These are phyloP conservation scores for Aurifilum marmelostoma DNA, from an alignment of 2,329 filamentous ascomycete genomes.

Conservation along the genomic window DNA sequence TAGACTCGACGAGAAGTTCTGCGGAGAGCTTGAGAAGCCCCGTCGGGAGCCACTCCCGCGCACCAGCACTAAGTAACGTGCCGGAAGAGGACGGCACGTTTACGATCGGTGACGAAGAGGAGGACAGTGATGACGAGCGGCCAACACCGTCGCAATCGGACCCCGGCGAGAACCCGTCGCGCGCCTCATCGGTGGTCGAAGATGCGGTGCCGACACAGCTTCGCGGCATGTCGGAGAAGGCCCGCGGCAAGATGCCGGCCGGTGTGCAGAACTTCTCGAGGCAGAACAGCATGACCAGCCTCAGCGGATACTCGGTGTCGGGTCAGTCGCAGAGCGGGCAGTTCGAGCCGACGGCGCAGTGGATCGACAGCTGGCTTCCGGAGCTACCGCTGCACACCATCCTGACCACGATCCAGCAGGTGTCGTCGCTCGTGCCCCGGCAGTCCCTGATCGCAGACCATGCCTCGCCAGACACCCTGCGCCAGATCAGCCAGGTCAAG, in stretches of 20 bases:
- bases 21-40: slow-evolving; percentile 71
- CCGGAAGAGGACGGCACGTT: slow-evolving; percentile 82
- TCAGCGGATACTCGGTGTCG: slow-evolving; percentile 66
- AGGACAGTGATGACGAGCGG: slow-evolving; percentile 56
- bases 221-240: slow-evolving; percentile 95
- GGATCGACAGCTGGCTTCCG: slow-evolving; percentile 95
- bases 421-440: slow-evolving; percentile 60
- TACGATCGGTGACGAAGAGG: slow-evolving; percentile 83
- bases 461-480: slow-evolving; percentile 51
- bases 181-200: slow-evolving; percentile 72
- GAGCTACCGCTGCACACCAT: slow-evolving; percentile 88
- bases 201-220: slow-evolving; percentile 82
- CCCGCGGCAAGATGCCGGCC: slow-evolving; percentile 91
- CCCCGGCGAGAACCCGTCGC: slow-evolving; percentile 64
- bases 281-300: slow-evolving; percentile 85
- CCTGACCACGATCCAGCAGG: slow-evolving; percentile 73
- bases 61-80: slow-evolving; percentile 65
- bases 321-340: slow-evolving; percentile 58
- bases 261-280: slow-evolving; percentile 81
- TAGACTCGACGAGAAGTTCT: slow-evolving; percentile 60
- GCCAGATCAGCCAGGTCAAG: slow-evolving; percentile 61
- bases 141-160: slow-evolving; percentile 66
- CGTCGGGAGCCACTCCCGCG: slow-evolving; percentile 54
- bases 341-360: slow-evolving; percentile 79
- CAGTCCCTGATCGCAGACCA: slow-evolving; percentile 49